phyloP scores from a whole-genome alignment of 352 stramenopile species.

The Thalassiosira oceanica region DNA sequence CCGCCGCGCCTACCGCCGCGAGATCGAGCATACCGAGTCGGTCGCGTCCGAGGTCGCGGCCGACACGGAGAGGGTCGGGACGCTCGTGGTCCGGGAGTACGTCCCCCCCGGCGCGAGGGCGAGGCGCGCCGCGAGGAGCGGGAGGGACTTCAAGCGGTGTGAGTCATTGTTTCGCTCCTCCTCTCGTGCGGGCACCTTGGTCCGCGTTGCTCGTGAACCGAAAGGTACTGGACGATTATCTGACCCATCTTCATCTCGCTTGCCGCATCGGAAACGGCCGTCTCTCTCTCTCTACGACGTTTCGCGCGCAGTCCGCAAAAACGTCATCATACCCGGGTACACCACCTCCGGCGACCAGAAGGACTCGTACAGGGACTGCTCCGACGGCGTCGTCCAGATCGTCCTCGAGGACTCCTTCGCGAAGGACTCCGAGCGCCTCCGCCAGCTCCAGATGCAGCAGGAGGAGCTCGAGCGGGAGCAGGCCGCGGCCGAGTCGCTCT shows the following conservation, averaged over 20 bases:
- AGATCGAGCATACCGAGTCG: slow-evolving; percentile 16
- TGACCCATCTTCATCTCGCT: too few relatives aligned
- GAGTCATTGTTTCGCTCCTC: too few relatives aligned
- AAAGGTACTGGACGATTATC: too few relatives aligned
- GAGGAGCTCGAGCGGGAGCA: slow-evolving; percentile 52
- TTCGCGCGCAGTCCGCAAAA: too few relatives aligned
- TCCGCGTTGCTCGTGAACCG: too few relatives aligned
- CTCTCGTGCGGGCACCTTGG: too few relatives aligned
- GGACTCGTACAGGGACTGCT: neutral
- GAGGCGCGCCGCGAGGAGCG: neutral
- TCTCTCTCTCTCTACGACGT: too few relatives aligned
- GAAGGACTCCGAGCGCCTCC: slow-evolving; percentile 53
- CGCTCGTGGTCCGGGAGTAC: slow-evolving; percentile 26
- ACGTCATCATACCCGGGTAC: slow-evolving; percentile 36
- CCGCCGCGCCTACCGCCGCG: slow-evolving; percentile 30
- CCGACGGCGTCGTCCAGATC: slow-evolving; percentile 13
- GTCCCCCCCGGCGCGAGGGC: slow-evolving; percentile 1
- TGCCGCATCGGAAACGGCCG: too few relatives aligned
- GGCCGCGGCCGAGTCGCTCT: slow-evolving; percentile 56
- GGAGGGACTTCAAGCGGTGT: slow-evolving; percentile 46
- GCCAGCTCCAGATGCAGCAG: slow-evolving; percentile 41
- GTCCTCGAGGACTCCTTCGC: slow-evolving; percentile 36
- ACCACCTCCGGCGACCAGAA: slow-evolving; percentile 14
- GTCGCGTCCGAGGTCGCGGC: slow-evolving; percentile 12
- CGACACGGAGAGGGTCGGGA: slow-evolving; percentile 26